Evolutionary conservation across 2,329 filamentous ascomycete species (phyloP), one percentile per base, ranked within the genome.

Genomic region (Exophiala viscosa): DNA sequence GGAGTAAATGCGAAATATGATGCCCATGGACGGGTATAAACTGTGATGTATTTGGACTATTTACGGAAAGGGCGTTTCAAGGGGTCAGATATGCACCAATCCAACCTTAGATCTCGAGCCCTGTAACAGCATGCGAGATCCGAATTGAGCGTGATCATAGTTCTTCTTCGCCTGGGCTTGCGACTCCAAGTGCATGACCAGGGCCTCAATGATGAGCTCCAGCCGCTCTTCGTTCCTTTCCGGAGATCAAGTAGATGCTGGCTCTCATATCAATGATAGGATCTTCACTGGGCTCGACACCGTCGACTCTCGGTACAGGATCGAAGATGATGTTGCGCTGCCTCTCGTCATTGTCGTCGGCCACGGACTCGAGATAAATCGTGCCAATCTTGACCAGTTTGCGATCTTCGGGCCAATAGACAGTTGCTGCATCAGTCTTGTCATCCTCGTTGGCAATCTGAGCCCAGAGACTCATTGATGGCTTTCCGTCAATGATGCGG

Each of bases 291-390:
- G 73, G 57, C 62, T 79, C 77, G 17, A 83, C 66, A 0, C 80
- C 80, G 15, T 76, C 66, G 1, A 82, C 72, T 48, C 79, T 69
- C 4, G 80, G 79, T 45, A 82, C 73, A 1, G 80, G 80, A 67
- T 84, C 80, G 57, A 80, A 82, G 57, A 83, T 83, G 36, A 78
- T 68, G 31, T 69, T 66, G 67, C 81, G 77, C 67, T 79, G 73
- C 67, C 75, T 66, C 52, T 64, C 62, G 34, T 71, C 67, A n/a
- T 71, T 67, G 33, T 62, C 58, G 17, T 66, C 63, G 20, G 72
- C 62, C 8, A 74, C 52, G 18, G 64, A 62, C 17, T 77, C 70
- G 8, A 83, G 50, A 51, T 61, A 72, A 6, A 83, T 61, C 1
- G 62, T 71, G 1, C 80, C 80, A 49, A 83, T 62, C 57, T 79